Base-by-base conservation (phyloP, 148 eudicot genomes). In the Nepenthes mirabilis region DNA sequence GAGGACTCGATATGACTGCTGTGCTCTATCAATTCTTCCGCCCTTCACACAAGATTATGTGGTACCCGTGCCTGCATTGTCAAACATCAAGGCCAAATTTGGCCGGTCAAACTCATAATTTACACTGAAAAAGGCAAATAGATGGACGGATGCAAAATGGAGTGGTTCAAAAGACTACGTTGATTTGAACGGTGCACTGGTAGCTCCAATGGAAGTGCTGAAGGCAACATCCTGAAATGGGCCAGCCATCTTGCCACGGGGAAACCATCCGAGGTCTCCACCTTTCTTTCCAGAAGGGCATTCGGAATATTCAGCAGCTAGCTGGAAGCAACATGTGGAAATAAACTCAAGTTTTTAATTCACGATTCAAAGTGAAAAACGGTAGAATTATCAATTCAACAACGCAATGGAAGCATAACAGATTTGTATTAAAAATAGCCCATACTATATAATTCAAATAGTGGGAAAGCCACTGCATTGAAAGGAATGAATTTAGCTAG, bases 171-270 rank as follows among this genome's bases (percentile, higher is more conserved):
- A 53, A 47, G 52, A 80, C 51, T 75, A 93, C 97, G 97, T 93
- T 34, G 99, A 93, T 72, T 93, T 93, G 57, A 93, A 93, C 3
- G 97, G 90, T 56, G 87, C 83, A 67, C 95, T 89, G 45, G 97
- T 93, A 47, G 72, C 97, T 72, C 99, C 99, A 69, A 93, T 72
- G 53, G 82, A 79, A 33, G 99, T 89, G 82, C 68, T 80, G 64
- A 93, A 93, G 70, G 99, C 97, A 72, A 93, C 99, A 9, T 93
- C 99, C 83, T 93, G 97, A 71, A 93, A 89, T 5, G 97, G 91
- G 53, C 99, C 99, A 36, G 99, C 97, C 99, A 86, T 93, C 80
- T 93, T 93, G 50, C 97, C 97, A 51, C 97, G 91, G 1, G 95
- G 97, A 65, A 93, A 93, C 99, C 99, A 93, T 72, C 97, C 97